Base-by-base conservation (phyloP, 139 green algal genomes). In the Zygnema cylindricum region DNA sequence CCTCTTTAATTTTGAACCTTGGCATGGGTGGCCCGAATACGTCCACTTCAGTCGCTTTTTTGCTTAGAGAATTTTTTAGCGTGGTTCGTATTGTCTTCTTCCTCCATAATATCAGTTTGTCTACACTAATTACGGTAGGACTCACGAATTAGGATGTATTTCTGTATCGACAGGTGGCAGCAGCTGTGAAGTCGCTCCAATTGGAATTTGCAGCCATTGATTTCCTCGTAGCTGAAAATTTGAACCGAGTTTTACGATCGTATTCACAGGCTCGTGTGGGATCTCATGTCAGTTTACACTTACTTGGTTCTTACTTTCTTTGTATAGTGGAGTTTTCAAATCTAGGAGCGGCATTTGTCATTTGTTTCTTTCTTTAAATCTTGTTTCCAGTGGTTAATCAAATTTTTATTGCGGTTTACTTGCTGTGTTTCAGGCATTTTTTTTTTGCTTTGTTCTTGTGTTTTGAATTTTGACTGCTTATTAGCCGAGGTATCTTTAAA, bases 171-270 rank as follows among this genome's bases (percentile, higher is more conserved):
- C 83, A 88, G 83, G 83, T 88, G 83, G 69, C 83, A 2, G 57
- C 57, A 41, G 83, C 83, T 41, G 83, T 36, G 32, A 43, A 43
- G 0, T 0, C 32, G 0, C 69, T 88, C 42, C 7, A 55, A 0
- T 23, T 30, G 25, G 83, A 88, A 36, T 88, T 88, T 35, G 43
- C 83, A 39, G 83, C 76, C 40, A 69, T 88, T 33, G 83, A 88
- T 63, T 2, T 35, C 40, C 32, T 88, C 42, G 83, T 88, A 21
- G 83, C 69, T 1, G 25, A 33, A 0, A 88, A 88, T 43, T 11
- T 88, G 83, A 36, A 43, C 23, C 83, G 83, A 1, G 69, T 88
- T 2, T 39, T 88, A 0, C 11, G 23, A 7, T 57, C 83, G 11
- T 88, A 77, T 36, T 33, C 69, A 1, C 25, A 22, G 39, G 83